Evolutionary conservation across 1,284 basidiomycete species (phyloP).

Genomic region (Trichosporon ovoides): DNA sequence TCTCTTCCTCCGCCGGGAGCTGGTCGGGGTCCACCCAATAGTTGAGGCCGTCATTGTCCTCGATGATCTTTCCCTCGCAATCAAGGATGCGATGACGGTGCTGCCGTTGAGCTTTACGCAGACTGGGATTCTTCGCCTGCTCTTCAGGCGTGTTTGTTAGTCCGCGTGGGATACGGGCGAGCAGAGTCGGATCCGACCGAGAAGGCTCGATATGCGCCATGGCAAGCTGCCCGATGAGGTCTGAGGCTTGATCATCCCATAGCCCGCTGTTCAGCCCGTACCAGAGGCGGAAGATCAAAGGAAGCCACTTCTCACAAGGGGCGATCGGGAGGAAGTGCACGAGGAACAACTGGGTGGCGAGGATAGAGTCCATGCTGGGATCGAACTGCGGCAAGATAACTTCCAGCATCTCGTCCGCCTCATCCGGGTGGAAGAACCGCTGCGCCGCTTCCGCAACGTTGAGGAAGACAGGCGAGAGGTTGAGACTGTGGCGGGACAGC

Average conservation of each 20-base stretch:
- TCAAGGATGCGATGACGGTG: conserved; percentile 36
- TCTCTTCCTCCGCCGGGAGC: conserved; percentile 54
- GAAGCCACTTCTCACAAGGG: conserved; percentile 73
- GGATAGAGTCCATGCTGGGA: conserved; percentile 67
- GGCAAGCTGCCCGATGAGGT: conserved; percentile 59
- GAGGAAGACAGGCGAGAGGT: conserved; percentile 57
- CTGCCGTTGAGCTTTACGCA: conserved; percentile 18
- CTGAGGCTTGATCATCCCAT: conserved; percentile 75
- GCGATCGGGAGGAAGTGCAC: conserved; percentile 71
- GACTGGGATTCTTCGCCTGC: conserved; percentile 32
- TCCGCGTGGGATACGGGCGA: conserved; percentile 56
- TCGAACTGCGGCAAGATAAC: conserved; percentile 61
- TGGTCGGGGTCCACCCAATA: conserved; percentile 38
- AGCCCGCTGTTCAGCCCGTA: conserved; percentile 76
- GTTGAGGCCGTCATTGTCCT: conserved; percentile 56
- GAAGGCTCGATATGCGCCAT: conserved; percentile 69
- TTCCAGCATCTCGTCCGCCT: conserved; percentile 83
- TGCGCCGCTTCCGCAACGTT: conserved; percentile 76
- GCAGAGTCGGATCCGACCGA: conserved; percentile 63
- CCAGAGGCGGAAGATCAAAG: conserved; percentile 74
- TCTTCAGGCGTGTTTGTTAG: conserved; percentile 37
- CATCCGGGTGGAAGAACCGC: conserved; percentile 84
- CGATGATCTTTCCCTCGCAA: conserved; percentile 34
- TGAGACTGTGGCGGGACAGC: conserved; percentile 67
- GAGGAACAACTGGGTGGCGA: conserved; percentile 74